These are phyloP conservation scores for Cladosporium sp. DNA, from an alignment of 2,329 filamentous ascomycete species.

Conservation along the genomic window DNA sequence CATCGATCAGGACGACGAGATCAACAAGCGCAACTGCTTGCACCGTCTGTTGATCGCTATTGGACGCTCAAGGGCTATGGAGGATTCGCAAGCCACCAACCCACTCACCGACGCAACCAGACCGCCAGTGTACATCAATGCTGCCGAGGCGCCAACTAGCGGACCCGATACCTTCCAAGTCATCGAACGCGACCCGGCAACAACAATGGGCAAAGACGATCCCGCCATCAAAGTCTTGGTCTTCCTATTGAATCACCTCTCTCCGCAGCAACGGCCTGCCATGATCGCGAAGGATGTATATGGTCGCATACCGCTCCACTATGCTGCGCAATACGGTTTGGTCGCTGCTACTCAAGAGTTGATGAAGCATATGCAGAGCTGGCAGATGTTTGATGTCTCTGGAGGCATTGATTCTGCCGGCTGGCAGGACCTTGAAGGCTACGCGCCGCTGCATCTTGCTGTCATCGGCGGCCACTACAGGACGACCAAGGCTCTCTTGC, in stretches of 20 bases:
- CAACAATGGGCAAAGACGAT: conserved; percentile 62
- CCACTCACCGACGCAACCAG: conserved; percentile 39
- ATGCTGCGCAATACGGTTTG: conserved; percentile 90
- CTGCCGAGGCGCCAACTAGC: conserved; percentile 62
- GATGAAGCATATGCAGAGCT: conserved; percentile 81
- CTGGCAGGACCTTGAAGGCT: conserved; percentile 92
- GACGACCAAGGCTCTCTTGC: conserved; percentile 74
- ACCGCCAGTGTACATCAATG: conserved; percentile 68
- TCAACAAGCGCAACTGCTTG: conserved; percentile 89
- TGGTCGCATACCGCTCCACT: conserved; percentile 81
- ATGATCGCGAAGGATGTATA: conserved; percentile 68
- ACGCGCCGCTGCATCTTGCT: conserved; percentile 82
- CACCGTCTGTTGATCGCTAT: conserved; percentile 91
- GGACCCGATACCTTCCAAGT: conserved; percentile 57
- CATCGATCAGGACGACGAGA: conserved; percentile 81
- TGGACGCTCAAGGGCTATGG: conserved; percentile 62
- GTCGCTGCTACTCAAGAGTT: conserved; percentile 83
- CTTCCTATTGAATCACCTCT: conserved; percentile 62
- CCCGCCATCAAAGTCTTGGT: conserved; percentile 64
- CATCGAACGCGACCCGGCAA: conserved; percentile 54
- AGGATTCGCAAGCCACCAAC: conserved; percentile 22
- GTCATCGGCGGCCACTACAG: conserved; percentile 86
- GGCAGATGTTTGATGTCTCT: conserved; percentile 77
- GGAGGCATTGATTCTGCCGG: conserved; percentile 78
- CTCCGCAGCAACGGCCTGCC: conserved; percentile 58